phyloP scores from a whole-genome alignment of 768 basidiomycete species.

The Boletus bicolor region DNA sequence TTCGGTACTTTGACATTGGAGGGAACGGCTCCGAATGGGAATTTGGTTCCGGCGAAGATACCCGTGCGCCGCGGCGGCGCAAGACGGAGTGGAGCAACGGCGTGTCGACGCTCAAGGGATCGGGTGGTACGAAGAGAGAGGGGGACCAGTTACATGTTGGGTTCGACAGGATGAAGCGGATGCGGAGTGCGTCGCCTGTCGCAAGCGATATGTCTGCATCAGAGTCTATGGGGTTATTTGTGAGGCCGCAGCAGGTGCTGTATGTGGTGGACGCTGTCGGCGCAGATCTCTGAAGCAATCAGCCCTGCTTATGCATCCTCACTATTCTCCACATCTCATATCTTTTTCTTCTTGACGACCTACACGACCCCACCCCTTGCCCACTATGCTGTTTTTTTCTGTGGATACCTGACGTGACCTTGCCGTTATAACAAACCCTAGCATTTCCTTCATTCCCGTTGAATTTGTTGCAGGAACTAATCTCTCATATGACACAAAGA shows the following conservation, averaged over 20 bases:
- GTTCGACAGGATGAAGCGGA: conserved; percentile 50
- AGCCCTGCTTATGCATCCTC: not conserved
- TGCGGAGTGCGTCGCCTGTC: conserved; percentile 66
- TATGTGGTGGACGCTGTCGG: conserved; percentile 85
- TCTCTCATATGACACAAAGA: conserved; percentile 17
- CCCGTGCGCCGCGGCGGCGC: conserved; percentile 28
- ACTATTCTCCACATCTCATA: not conserved
- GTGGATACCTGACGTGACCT: conserved; percentile 9
- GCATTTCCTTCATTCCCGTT: conserved; percentile 11
- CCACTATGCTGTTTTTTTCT: not conserved
- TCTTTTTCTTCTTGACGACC: conserved; percentile 8
- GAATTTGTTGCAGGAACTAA: conserved; percentile 22
- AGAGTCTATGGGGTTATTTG: conserved; percentile 75
- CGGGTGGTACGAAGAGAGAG: conserved; percentile 45
- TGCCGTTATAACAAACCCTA: conserved; percentile 12
- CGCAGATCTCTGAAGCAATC: conserved; percentile 46
- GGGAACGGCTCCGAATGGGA: conserved; percentile 59
- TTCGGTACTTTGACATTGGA: conserved; percentile 81
- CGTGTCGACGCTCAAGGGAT: conserved; percentile 38
- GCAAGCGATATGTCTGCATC: conserved; percentile 53
- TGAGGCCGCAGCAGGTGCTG: conserved; percentile 80
- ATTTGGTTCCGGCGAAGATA: conserved; percentile 46
- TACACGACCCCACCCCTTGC: not conserved
- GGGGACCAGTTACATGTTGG: conserved; percentile 48
- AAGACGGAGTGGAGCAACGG: conserved; percentile 22